Conservation (phyloP, 2,329 filamentous ascomycete genomes). For the Exophiala aquamarina region DNA sequence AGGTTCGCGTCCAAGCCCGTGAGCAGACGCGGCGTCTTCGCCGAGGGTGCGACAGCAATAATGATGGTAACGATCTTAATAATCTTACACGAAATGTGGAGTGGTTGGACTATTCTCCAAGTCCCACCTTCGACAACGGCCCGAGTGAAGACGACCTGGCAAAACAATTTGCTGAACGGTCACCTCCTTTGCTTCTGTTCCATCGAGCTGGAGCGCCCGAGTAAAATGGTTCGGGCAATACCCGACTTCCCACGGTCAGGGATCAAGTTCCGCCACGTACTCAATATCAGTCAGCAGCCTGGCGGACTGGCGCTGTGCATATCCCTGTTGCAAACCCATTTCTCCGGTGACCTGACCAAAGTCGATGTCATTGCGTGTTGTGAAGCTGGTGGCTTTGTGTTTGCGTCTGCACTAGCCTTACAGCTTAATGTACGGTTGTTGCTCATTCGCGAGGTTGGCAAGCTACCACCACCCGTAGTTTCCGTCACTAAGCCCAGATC, state of each 20-base stretch:
- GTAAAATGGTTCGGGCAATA: conserved; percentile 50
- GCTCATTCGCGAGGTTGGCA: conserved; percentile 57
- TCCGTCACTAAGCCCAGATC: conserved; percentile 51
- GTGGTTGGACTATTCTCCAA: no score
- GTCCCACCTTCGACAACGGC: conserved; percentile 57
- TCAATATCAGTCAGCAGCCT: conserved; percentile 54
- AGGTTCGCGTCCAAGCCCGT: conserved; percentile 51
- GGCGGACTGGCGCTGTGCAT: conserved; percentile 54
- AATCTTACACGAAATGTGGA: no score
- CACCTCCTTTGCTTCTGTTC: no score
- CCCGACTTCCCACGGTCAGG: conserved; percentile 52
- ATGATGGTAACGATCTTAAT: conserved; percentile 12
- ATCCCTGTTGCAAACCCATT: conserved; percentile 49
- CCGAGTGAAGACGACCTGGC: conserved; percentile 42
- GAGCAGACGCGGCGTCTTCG: conserved; percentile 39
- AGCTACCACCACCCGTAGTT: conserved; percentile 58
- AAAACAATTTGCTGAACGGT: conserved; percentile 44
- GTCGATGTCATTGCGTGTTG: conserved; percentile 52
- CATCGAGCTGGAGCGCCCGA: conserved; percentile 49
- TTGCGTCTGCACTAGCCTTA: conserved; percentile 51
- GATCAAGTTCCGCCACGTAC: conserved; percentile 60
- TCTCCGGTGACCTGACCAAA: conserved; percentile 48
- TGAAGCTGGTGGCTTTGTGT: conserved; percentile 60
- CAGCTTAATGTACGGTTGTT: conserved; percentile 45
- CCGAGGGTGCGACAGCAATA: conserved; percentile 27